Evolutionary conservation across 257 asterid species (phyloP).

Genomic region (Echium plantagineum): DNA sequence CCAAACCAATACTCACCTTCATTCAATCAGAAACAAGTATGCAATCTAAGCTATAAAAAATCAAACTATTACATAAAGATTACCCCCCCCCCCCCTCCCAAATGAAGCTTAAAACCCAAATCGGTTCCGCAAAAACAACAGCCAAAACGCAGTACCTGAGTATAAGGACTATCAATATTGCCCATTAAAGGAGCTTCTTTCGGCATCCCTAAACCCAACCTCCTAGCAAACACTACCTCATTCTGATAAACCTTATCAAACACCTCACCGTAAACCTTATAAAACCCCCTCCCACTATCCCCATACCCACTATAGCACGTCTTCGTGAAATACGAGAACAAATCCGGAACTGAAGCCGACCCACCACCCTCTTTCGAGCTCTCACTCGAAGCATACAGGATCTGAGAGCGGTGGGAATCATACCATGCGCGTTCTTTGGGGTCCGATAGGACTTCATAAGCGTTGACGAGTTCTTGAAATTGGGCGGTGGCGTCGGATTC

Average conservation of each 20-base stretch:
- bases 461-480: conserved; percentile 89
- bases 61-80: too few species aligned
- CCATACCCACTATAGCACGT: conserved; percentile 73
- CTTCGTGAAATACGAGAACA: conserved; percentile 72
- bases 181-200: conserved; percentile 89
- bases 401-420: conserved; percentile 90
- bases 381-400: conserved; percentile 43
- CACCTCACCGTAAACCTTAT: conserved; percentile 66
- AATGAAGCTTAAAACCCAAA: too few species aligned
- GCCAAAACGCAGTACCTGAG: conserved; percentile 28
- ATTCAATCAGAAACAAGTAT: too few species aligned
- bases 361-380: conserved; percentile 20
- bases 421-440: conserved; percentile 85
- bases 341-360: conserved; percentile 42
- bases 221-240: conserved; percentile 60
- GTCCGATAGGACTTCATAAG: conserved; percentile 90
- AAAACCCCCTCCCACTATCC: conserved; percentile 77
- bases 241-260: conserved; percentile 56
- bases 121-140: too few species aligned
- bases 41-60: too few species aligned
- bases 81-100: too few species aligned
- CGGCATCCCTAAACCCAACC: conserved; percentile 47
- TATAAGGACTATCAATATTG: conserved; percentile 68
- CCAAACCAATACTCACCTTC: too few species aligned
- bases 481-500: conserved; percentile 88